phyloP scores from a whole-genome alignment of 2,329 filamentous ascomycete genomes.

The Xylaria arbuscula region DNA sequence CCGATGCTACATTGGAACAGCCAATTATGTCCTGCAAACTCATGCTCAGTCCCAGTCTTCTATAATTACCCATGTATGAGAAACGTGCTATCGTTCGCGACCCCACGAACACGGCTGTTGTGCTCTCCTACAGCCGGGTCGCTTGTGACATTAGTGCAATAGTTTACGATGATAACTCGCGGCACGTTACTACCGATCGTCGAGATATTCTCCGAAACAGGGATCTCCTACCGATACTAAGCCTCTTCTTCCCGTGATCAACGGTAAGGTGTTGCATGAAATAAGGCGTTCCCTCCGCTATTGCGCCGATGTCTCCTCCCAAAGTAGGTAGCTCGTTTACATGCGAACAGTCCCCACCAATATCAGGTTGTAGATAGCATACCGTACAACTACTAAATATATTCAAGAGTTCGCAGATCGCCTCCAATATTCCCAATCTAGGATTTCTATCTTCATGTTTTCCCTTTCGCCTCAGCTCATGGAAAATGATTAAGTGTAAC shows the following conservation, averaged over 20 bases:
- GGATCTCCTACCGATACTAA: constrained; percentile 37
- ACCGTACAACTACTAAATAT: constrained; percentile 22
- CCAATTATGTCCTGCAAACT: constrained; percentile 14
- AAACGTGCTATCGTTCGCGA: constrained; percentile 8
- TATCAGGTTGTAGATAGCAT: constrained; percentile 16
- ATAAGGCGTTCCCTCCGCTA: constrained; percentile 32
- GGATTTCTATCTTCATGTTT: constrained; percentile 33
- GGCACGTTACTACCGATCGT: constrained; percentile 37
- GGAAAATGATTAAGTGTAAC: not conserved
- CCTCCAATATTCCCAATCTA: constrained; percentile 33
- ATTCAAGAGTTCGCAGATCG: constrained; percentile 31
- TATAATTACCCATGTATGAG: constrained; percentile 17
- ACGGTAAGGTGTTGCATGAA: constrained; percentile 36
- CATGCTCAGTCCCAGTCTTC: constrained; percentile 14
- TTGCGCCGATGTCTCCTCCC: constrained; percentile 36
- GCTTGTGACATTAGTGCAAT: constrained; percentile 8
- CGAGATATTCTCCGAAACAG: constrained; percentile 27
- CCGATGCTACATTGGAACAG: constrained; percentile 25
- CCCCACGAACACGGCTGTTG: constrained; percentile 12
- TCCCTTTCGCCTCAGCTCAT: not conserved
- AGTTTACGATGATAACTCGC: constrained; percentile 22
- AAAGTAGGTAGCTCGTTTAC: constrained; percentile 29
- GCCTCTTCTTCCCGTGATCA: constrained; percentile 26
- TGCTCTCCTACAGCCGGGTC: constrained; percentile 5
- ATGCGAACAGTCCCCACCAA: constrained; percentile 14